These are phyloP conservation scores for Kuraishia piskuri DNA, from an alignment of 805 yeast species.

Conservation along the genomic window DNA sequence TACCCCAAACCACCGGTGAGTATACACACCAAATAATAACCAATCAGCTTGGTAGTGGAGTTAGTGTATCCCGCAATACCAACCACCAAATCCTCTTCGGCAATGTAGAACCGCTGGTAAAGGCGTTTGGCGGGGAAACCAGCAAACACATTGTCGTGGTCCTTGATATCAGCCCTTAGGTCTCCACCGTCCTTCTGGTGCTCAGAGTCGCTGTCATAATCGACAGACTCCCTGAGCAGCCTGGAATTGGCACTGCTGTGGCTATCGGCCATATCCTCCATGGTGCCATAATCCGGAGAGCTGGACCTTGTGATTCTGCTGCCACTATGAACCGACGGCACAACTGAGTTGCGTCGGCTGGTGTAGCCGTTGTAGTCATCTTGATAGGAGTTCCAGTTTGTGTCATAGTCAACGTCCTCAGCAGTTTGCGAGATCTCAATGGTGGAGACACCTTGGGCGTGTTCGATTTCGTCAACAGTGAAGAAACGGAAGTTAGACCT, in stretches of 20 bases:
- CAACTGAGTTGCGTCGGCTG: slow-evolving; percentile 11
- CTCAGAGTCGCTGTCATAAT: slow-evolving; percentile 4
- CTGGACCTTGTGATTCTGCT: neutral
- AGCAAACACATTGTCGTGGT: slow-evolving; percentile 37
- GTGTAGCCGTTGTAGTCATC: slow-evolving; percentile 24
- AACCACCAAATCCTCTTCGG: slow-evolving; percentile 91
- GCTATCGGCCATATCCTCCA: neutral
- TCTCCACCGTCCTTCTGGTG: slow-evolving; percentile 6
- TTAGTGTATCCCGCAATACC: slow-evolving; percentile 87
- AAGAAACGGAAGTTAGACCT: slow-evolving; percentile 65
- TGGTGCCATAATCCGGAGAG: neutral
- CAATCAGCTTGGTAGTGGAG: slow-evolving; percentile 31
- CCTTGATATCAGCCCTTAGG: slow-evolving; percentile 13
- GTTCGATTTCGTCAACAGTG: slow-evolving; percentile 71
- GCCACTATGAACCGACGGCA: slow-evolving; percentile 8
- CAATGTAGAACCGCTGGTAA: slow-evolving; percentile 80
- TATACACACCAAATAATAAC: slow-evolving; percentile 48
- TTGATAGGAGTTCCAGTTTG: slow-evolving; percentile 62
- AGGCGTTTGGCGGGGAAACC: slow-evolving; percentile 31
- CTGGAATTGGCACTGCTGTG: neutral
- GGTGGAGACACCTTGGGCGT: slow-evolving; percentile 84
- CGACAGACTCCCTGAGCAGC: neutral
- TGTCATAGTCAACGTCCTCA: slow-evolving; percentile 54
- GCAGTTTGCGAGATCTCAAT: slow-evolving; percentile 36
- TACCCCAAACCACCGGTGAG: slow-evolving; percentile 66